A percentile compares a stretch with the other conserved stretches of the same genome.
These are phyloP conservation scores for Gracilaria gracilis DNA, from an alignment of 23 red algal species.

Conservation along the genomic window DNA sequence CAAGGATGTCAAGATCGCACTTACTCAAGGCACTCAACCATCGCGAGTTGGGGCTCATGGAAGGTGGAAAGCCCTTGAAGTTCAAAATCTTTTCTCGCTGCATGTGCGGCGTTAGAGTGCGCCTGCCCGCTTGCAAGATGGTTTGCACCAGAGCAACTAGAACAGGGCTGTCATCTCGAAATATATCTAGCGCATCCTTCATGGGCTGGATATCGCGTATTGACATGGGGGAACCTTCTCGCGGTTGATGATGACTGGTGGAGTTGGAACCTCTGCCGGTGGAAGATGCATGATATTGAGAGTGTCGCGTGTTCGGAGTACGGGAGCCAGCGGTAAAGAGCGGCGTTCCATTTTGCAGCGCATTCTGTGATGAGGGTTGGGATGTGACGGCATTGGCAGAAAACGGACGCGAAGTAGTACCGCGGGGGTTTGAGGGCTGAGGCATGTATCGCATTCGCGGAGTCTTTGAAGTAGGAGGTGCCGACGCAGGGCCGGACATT, in stretches of 20 bases:
- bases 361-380: not conserved
- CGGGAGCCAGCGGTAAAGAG: not conserved
- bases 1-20: constrained; percentile 56
- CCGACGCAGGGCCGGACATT: not conserved
- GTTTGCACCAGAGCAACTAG: constrained; percentile 37
- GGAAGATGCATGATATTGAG: not conserved
- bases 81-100: constrained; percentile 53
- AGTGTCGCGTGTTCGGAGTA: not conserved
- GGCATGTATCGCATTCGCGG: not conserved
- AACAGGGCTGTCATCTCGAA: constrained; percentile 31
- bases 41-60: not conserved
- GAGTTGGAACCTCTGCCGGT: not conserved
- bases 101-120: not conserved
- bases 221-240: not conserved
- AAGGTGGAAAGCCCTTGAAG: constrained; percentile 42
- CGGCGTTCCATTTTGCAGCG: not conserved
- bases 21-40: constrained; percentile 32
- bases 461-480: not conserved
- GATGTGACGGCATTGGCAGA: not conserved
- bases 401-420: not conserved
- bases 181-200: constrained; percentile 31
- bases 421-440: not conserved
- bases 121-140: not conserved
- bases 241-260: not conserved
- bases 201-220: constrained; percentile 50